Base-by-base conservation (phyloP, 257 asterid species). In the Solanum infundibuliforme region DNA sequence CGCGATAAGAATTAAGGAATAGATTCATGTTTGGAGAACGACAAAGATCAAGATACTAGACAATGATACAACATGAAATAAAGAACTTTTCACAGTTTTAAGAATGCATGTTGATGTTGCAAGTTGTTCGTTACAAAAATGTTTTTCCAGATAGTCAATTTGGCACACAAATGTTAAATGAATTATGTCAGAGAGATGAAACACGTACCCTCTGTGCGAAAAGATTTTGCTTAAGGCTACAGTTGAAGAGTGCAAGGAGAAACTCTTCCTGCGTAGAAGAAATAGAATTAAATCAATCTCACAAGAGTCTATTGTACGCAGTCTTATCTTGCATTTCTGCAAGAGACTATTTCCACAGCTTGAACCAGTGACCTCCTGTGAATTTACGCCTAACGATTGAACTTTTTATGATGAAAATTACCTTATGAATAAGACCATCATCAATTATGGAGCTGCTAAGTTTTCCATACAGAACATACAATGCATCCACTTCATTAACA, bases 401-500 rank as follows among this genome's bases (percentile, higher is more conserved):
- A 84, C 21, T 23, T 13, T 84, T 25, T 20, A 27, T 3, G 43
- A 55, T n/a, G 12, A 69, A 62, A 71, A 12, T 73, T 92, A 96
- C 99, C 98, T 95, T 94, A 88, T 93, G 96, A 90, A 96, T 92
- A 87, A 89, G 92, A 39, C 96, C 98, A 88, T 96, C 96, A 34
- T 94, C 96, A 73, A 90, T 43, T 60, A 93, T 74, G 46, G 98
- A 93, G 90, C 93, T 89, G 92, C 98, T 92, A 86, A 96, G 90
- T 76, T 91, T 91, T 89, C 90, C 92, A n/a, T 91, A 96, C 87
- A 96, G 87, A 76, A 89, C 43, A 87, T 92, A 88, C 79, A 96
- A 92, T 83, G 99, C 99, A 91, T 95, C 99, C n/a, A 96, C 94
- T 90, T 95, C 98, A 76, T 96, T 96, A 88, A 95, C 89, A 46